Evolutionary conservation across 2,329 filamentous ascomycete species (phyloP).

Genomic region (Blastomyces parvus): DNA sequence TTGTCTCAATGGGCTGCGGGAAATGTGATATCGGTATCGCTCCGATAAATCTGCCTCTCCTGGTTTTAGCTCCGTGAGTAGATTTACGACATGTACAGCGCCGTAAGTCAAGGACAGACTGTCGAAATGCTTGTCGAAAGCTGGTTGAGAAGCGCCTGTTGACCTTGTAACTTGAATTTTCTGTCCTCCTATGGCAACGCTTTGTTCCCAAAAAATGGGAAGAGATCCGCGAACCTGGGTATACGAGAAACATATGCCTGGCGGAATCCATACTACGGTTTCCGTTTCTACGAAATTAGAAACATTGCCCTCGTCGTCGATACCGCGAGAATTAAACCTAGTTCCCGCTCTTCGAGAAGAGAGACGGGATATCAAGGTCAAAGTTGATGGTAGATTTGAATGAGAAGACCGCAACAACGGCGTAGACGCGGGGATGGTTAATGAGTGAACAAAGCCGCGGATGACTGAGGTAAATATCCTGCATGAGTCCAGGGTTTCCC

Average conservation of each 20-base stretch:
- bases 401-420: conserved; percentile 58
- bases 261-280: conserved; percentile 78
- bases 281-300: conserved; percentile 99
- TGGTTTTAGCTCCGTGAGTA: conserved; percentile 81
- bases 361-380: conserved; percentile 84
- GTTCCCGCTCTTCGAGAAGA: conserved; percentile 89
- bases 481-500: conserved; percentile 70
- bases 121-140: conserved; percentile 91
- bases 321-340: conserved; percentile 91
- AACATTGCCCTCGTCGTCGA: conserved; percentile 94
- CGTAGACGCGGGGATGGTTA: conserved; percentile 68
- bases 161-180: conserved; percentile 89
- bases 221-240: conserved; percentile 87
- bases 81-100: conserved; percentile 82
- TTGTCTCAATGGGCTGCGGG: conserved; percentile 60
- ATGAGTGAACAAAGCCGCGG: conserved; percentile 78
- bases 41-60: conserved; percentile 76
- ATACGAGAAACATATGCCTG: conserved; percentile 76
- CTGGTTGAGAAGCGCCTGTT: conserved; percentile 79
- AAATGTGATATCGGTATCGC: conserved; percentile 69
- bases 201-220: conserved; percentile 95
- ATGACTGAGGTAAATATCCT: conserved; percentile 88
- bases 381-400: conserved; percentile 66
- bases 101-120: conserved; percentile 80
- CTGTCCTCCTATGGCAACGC: conserved; percentile 77